Percentiles rank a stretch among this genome's conserved stretches.
Conservation (phyloP, 768 basidiomycete species). For the Phanerochaete sordida region DNA sequence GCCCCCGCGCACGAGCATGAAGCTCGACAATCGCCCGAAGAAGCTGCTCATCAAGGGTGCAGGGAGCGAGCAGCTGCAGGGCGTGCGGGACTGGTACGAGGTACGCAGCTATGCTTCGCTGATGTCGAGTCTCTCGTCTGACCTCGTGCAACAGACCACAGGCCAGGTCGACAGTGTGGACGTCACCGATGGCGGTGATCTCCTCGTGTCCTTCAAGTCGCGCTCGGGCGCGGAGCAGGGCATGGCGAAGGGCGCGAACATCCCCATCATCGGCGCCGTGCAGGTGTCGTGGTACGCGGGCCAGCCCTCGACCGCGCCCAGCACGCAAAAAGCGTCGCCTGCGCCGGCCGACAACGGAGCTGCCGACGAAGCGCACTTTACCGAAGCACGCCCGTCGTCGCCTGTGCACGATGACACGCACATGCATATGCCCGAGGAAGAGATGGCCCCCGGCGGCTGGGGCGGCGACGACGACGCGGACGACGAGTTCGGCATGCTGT, state of each 20-base stretch:
- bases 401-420: slow-evolving; percentile 26
- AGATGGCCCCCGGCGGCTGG: slow-evolving; percentile 65
- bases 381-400: slow-evolving; percentile 25
- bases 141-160: slow-evolving; percentile 46
- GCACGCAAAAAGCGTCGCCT: slow-evolving; percentile 15
- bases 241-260: slow-evolving; percentile 64
- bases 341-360: slow-evolving; percentile 19
- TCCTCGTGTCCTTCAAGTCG: slow-evolving; percentile 68
- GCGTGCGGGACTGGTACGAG: slow-evolving; percentile 83
- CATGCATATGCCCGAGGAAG: slow-evolving; percentile 42
- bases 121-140: too few relatives aligned
- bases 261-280: slow-evolving; percentile 63
- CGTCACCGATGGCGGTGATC: slow-evolving; percentile 47
- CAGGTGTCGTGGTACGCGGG: slow-evolving; percentile 65
- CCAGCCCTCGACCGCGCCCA: slow-evolving; percentile 15
- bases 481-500: slow-evolving; percentile 73
- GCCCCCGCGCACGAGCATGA: slow-evolving; percentile 70
- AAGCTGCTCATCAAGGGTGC: slow-evolving; percentile 74
- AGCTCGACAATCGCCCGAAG: slow-evolving; percentile 86
- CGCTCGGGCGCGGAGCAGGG: slow-evolving; percentile 80
- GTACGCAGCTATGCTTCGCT: too few relatives aligned
- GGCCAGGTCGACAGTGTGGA: slow-evolving; percentile 72
- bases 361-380: slow-evolving; percentile 18
- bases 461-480: slow-evolving; percentile 44
- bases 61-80: slow-evolving; percentile 48